Evolutionary conservation across 495 filamentous ascomycete species (phyloP).

Genomic region (Penicillium mononematosum): DNA sequence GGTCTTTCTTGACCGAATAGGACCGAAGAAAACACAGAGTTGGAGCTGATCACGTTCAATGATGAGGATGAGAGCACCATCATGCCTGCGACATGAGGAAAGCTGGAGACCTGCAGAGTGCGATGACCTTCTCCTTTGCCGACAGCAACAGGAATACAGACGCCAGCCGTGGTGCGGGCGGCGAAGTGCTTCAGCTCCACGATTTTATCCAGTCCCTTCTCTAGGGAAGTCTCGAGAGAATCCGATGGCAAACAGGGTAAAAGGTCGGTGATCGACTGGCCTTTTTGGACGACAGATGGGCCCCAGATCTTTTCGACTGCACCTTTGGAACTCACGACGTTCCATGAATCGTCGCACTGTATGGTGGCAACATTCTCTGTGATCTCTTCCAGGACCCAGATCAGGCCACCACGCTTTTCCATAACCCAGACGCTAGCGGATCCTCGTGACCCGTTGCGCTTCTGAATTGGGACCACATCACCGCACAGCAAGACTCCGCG

Average conservation of each 20-base stretch:
- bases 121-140: constrained; percentile 61
- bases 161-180: constrained; percentile 66
- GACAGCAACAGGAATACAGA: constrained; percentile 77
- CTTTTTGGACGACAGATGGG: constrained; percentile 58
- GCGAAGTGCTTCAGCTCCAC: constrained; percentile 73
- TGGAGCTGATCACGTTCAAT: constrained; percentile 82
- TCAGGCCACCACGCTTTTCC: constrained; percentile 88
- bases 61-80: constrained; percentile 78
- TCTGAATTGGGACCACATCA: constrained; percentile 95
- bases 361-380: constrained; percentile 85
- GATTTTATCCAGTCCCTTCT: constrained; percentile 67
- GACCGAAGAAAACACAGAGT: constrained; percentile 88
- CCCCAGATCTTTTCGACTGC: constrained; percentile 79
- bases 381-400: constrained; percentile 98
- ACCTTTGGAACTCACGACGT: constrained; percentile 64
- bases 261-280: constrained; percentile 69
- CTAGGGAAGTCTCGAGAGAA: constrained; percentile 58
- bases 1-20: constrained; percentile 85
- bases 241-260: constrained; percentile 80
- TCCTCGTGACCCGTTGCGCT: constrained; percentile 86
- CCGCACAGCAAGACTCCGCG: constrained; percentile 92
- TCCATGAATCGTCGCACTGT: constrained; percentile 68
- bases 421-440: constrained; percentile 97
- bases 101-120: constrained; percentile 81
- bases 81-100: constrained; percentile 96